Conservation (phyloP, 257 asterid genomes). For the Cinchona pubescens region DNA sequence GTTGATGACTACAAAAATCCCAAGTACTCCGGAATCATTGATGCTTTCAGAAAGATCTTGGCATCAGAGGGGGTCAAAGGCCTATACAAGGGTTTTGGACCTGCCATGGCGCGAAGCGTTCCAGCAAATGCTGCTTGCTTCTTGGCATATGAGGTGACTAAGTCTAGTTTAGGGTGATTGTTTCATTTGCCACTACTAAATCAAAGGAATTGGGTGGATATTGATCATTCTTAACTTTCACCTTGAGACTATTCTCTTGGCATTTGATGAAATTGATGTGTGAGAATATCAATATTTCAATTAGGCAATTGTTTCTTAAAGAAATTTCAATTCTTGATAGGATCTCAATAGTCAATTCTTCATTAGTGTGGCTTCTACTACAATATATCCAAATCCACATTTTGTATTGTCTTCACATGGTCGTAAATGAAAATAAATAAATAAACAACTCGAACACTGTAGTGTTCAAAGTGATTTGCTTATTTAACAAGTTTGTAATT, state of each 20-base stretch:
- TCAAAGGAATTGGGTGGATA: neutral
- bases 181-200: slow-evolving; percentile 3
- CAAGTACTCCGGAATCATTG: slow-evolving; percentile 57
- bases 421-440: too few species aligned
- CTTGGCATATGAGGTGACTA: slow-evolving; percentile 75
- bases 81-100: slow-evolving; percentile 81
- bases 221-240: neutral
- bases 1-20: slow-evolving; percentile 76
- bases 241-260: slow-evolving; percentile 1
- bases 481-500: too few species aligned
- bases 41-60: slow-evolving; percentile 67
- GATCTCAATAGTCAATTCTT: neutral
- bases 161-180: slow-evolving; percentile 66
- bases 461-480: too few species aligned
- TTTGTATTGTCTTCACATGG: too few species aligned
- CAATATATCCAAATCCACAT: too few species aligned
- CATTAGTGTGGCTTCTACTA: neutral
- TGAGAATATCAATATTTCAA: neutral
- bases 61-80: slow-evolving; percentile 71
- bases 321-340: too few species aligned
- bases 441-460: too few species aligned
- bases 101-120: slow-evolving; percentile 83
- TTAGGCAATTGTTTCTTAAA: neutral
- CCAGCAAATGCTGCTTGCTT: slow-evolving; percentile 91
- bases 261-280: neutral